Evolutionary conservation across 1,284 basidiomycete genomes (phyloP).

Genomic region (Malassezia arunalokei): DNA sequence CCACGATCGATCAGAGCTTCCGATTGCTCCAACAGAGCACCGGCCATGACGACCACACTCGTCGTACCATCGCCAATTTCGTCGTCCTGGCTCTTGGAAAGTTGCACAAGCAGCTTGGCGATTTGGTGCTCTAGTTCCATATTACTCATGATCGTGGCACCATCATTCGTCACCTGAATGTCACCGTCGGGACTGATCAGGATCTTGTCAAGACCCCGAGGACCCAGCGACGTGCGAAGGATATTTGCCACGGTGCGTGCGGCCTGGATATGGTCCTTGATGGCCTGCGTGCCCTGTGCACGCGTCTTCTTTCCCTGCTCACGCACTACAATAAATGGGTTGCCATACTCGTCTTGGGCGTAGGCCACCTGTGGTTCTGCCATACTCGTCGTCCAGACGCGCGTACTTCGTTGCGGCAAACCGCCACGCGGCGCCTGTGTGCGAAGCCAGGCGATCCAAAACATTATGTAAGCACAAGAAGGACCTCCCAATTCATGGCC

Average conservation of each 20-base stretch:
- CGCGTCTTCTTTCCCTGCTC: constrained; percentile 92
- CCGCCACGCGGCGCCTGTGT: neutral
- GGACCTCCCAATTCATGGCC: neutral
- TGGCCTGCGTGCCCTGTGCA: constrained; percentile 84
- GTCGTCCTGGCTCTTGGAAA: constrained; percentile 95
- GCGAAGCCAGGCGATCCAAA: neutral
- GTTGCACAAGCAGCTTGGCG: constrained; percentile 88
- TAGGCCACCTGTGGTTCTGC: constrained; percentile 42
- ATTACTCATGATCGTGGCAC: constrained; percentile 53
- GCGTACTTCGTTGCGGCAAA: neutral
- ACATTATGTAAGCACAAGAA: neutral
- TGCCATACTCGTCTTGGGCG: constrained; percentile 61
- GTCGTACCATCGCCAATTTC: constrained; percentile 99
- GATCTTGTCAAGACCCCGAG: constrained; percentile 95
- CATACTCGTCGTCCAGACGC: constrained; percentile 19
- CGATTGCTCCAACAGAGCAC: constrained; percentile 79
- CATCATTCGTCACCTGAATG: constrained; percentile 97
- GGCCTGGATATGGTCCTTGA: constrained; percentile 60
- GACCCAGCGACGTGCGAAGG: constrained; percentile 84
- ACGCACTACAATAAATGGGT: constrained; percentile 91
- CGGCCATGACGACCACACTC: constrained; percentile 94
- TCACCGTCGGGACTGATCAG: constrained; percentile 95
- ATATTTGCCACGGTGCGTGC: constrained; percentile 90
- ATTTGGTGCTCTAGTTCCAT: constrained; percentile 88
- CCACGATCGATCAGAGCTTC: constrained; percentile 80